Base-by-base conservation (phyloP, 257 asterid species). In the Nicotiana otophora region DNA sequence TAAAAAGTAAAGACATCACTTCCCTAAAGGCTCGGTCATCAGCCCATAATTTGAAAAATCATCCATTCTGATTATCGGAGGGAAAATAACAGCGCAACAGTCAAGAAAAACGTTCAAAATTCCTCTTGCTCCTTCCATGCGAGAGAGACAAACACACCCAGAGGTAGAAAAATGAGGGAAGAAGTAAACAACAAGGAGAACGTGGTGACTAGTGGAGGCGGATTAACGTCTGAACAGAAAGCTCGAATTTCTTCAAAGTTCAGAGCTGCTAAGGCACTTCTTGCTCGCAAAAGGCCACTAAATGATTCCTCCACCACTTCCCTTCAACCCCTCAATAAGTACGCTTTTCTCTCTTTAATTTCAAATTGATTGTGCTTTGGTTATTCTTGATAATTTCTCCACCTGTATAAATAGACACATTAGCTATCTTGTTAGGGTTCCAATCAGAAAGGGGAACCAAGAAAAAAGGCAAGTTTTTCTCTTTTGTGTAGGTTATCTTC, bases 231-330 rank as follows among this genome's bases (percentile, higher is more conserved):
- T 77, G 96, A 92, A 85, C 99, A 96, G 88, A 88, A 87, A 80
- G 90, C 93, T 85, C 91, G 98, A 74, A 94, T 96, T 76, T 91
- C 99, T 33, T 91, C 87, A 58, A 96, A 90, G 42, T 94, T 89
- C 83, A 90, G 91, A 88, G 91, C 96, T 57, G 99, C 98, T 34
- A 96, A 96, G 87, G 94, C 96, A 16, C 92, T 90, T 75, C 96
- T 94, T 60, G 84, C 87, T 19, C 95, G 98, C 78, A 96, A 96
- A 88, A 90, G 97, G 78, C 90, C 87, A 63, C 91, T 89, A 63
- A 79, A 54, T 17, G 55, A 88, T 81, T 66, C 20, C 64, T 26
- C 68, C 17, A 55, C 61, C 31, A 10, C 58, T 15, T 62, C 86
- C 39, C 7, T 34, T 67, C 81, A 23, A 39, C 17, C 57, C 48